Percentiles rank a stretch among this genome's conserved stretches.
Evolutionary conservation across 768 basidiomycete species (phyloP).

Genomic region (Pholiota molesta): DNA sequence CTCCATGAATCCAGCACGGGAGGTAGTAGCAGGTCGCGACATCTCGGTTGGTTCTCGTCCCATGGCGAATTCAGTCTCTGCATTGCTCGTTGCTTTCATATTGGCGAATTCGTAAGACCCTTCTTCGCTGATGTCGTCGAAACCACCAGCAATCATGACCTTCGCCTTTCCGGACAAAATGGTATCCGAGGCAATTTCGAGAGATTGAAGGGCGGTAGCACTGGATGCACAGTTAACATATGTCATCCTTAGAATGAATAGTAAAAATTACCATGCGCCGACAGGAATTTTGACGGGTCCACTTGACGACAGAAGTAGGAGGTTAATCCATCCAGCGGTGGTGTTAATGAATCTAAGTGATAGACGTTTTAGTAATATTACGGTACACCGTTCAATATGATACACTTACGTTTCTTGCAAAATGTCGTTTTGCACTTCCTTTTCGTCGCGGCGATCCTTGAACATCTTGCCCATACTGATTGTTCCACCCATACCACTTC

Average conservation of each 20-base stretch:
- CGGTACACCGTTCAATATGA: neutral
- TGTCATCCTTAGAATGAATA: slow-evolving; percentile 3
- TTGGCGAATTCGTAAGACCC: slow-evolving; percentile 99
- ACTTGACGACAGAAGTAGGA: slow-evolving; percentile 92
- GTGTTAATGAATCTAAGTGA: slow-evolving; percentile 92
- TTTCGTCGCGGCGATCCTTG: slow-evolving; percentile 97
- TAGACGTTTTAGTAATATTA: slow-evolving; percentile 6
- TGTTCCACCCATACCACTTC: slow-evolving; percentile 98
- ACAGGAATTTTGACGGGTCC: slow-evolving; percentile 99
- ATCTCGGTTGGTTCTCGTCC: slow-evolving; percentile 99
- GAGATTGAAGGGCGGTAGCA: slow-evolving; percentile 95
- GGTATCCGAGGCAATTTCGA: slow-evolving; percentile 98
- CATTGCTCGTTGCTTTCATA: slow-evolving; percentile 99
- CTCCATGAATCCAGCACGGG: slow-evolving; percentile 99
- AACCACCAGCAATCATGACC: slow-evolving; percentile 98
- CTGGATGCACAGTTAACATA: slow-evolving; percentile 37
- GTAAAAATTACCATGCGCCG: slow-evolving; percentile 81
- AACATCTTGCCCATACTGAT: slow-evolving; percentile 95
- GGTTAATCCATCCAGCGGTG: slow-evolving; percentile 96
- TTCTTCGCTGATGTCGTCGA: slow-evolving; percentile 98
- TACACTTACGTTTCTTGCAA: slow-evolving; percentile 91
- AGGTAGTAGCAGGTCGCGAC: slow-evolving; percentile 96
- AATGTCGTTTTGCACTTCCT: slow-evolving; percentile 97
- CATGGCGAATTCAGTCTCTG: slow-evolving; percentile 97
- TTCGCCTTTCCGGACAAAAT: slow-evolving; percentile 96